These are phyloP conservation scores for Malassezia yamatoensis DNA, from an alignment of 1,284 basidiomycete species.

Conservation along the genomic window DNA sequence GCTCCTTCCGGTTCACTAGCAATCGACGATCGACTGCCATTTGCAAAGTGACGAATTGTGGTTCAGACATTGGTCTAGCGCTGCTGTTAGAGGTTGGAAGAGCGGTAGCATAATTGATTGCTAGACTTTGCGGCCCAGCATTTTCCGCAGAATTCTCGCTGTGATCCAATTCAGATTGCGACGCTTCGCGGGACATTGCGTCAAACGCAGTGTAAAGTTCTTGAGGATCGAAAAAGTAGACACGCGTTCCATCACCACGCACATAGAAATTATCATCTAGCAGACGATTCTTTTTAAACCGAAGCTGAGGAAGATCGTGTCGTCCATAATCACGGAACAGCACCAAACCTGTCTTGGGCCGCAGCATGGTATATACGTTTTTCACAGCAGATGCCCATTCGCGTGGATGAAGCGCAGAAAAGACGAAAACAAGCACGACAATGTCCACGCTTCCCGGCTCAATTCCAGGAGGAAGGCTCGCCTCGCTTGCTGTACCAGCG, in stretches of 20 bases:
- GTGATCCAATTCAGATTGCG: not conserved
- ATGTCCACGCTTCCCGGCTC: constrained; percentile 62
- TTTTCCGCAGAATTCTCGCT: not conserved
- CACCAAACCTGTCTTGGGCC: constrained; percentile 67
- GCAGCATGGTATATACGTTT: constrained; percentile 71
- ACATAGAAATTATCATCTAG: constrained; percentile 67
- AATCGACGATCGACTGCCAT: constrained; percentile 42
- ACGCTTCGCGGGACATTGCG: constrained; percentile 20
- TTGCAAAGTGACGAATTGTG: constrained; percentile 33
- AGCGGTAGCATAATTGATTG: no score
- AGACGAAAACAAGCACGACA: constrained; percentile 82
- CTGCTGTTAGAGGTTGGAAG: no score
- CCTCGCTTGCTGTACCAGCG: not conserved
- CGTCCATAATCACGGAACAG: constrained; percentile 89
- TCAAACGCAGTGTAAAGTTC: constrained; percentile 37
- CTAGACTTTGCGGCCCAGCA: no score
- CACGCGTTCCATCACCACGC: constrained; percentile 82
- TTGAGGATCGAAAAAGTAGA: constrained; percentile 42
- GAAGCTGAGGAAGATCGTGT: constrained; percentile 74
- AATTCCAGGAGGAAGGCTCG: constrained; percentile 22
- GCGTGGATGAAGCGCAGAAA: constrained; percentile 82
- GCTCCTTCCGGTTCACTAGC: constrained; percentile 43
- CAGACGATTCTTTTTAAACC: constrained; percentile 77
- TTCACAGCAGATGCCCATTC: constrained; percentile 78
- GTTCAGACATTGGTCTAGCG: not conserved